Evolutionary conservation across 2,329 filamentous ascomycete species (phyloP).

Genomic region (Didymella sp.): DNA sequence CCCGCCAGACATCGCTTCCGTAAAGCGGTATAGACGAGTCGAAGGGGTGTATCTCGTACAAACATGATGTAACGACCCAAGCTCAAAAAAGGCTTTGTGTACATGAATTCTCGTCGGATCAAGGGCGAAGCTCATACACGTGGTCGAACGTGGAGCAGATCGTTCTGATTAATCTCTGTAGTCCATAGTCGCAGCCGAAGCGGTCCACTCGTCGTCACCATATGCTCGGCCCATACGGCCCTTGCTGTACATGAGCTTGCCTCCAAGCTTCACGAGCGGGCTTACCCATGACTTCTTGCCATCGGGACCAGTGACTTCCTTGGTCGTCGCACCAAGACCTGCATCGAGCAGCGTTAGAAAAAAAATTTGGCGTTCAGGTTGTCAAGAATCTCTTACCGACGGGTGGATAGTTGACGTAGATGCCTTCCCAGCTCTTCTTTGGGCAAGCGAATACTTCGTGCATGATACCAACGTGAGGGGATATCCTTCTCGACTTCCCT

Average conservation of each 20-base stretch:
- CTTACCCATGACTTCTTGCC: conserved; percentile 21
- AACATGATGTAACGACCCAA: too few species aligned
- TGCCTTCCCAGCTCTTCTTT: conserved; percentile 23
- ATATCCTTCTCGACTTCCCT: conserved; percentile 10
- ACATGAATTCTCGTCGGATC: too few species aligned
- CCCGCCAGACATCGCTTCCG: too few species aligned
- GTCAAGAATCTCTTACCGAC: conserved; percentile 8
- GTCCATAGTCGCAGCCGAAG: not conserved
- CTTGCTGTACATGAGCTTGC: conserved; percentile 18
- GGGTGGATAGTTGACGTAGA: conserved; percentile 22
- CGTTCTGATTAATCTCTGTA: not conserved
- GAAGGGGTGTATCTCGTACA: too few species aligned
- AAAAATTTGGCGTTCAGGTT: too few species aligned
- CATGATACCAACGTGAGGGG: conserved; percentile 19
- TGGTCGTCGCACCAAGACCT: conserved; percentile 20
- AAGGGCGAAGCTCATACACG: too few species aligned
- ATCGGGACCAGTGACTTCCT: conserved; percentile 13
- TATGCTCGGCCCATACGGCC: conserved; percentile 18
- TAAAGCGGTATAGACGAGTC: too few species aligned
- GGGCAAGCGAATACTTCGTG: conserved; percentile 23
- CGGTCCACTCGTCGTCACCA: conserved; percentile 16
- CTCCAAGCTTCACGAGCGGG: conserved; percentile 15
- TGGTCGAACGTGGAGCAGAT: too few species aligned
- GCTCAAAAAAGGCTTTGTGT: too few species aligned
- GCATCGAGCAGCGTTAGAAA: not conserved